Evolutionary conservation across 805 yeast genomes (phyloP).

Genomic region (Starmerella tilneyi): DNA sequence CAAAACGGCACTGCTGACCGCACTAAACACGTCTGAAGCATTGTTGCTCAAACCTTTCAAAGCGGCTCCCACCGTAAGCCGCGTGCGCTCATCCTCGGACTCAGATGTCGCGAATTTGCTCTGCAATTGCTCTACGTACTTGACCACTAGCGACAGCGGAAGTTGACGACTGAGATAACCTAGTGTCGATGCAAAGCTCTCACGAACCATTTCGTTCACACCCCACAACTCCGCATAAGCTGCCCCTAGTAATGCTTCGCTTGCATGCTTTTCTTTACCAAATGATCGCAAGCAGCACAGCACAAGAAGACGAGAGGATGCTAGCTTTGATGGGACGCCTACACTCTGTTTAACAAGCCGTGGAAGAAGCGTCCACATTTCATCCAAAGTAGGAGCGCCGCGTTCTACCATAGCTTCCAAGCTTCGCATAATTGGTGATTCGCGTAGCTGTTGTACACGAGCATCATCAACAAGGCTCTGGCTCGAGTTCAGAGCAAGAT

Average conservation of each 20-base stretch:
- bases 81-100: conserved; percentile 8
- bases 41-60: conserved; percentile 43
- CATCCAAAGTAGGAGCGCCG: conserved; percentile 31
- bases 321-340: conserved; percentile 85
- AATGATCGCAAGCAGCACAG: conserved; percentile 44
- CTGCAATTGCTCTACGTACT: conserved; percentile 44
- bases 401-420: conserved; percentile 58
- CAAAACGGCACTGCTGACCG: conserved; percentile 52
- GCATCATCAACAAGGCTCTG: conserved; percentile 52
- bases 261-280: conserved; percentile 46
- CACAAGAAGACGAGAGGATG: conserved; percentile 65
- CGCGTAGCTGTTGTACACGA: conserved; percentile 59
- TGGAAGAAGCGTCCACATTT: conserved; percentile 32
- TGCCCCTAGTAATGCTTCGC: conserved; percentile 41
- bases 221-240: conserved; percentile 54
- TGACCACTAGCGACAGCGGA: conserved; percentile 40
- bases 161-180: conserved; percentile 68
- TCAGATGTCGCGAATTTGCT: conserved; percentile 42
- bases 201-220: conserved; percentile 58
- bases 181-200: conserved; percentile 67
- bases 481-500: conserved; percentile 65
- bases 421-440: conserved; percentile 83
- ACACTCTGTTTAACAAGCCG: conserved; percentile 56
- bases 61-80: conserved; percentile 37
- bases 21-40: conserved; percentile 56